These are phyloP conservation scores for Cercospora beticola DNA, from an alignment of 2,329 filamentous ascomycete genomes.

Conservation along the genomic window DNA sequence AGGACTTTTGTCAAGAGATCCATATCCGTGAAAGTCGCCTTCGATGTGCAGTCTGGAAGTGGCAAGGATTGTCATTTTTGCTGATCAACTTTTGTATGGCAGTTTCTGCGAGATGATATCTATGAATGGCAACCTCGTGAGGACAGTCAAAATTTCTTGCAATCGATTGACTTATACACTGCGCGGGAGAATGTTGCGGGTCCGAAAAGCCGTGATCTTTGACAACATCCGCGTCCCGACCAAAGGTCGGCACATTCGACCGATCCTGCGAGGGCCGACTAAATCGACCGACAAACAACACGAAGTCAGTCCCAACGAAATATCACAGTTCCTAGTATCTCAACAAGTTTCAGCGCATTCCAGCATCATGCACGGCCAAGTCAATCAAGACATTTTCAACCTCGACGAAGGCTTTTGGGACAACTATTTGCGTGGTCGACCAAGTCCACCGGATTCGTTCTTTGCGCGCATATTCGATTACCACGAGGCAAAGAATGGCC, in stretches of 20 bases:
- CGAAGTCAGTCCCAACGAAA: background rate
- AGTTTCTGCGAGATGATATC: background rate
- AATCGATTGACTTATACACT: background rate
- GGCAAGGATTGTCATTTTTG: background rate
- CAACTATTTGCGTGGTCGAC: conserved; percentile 32
- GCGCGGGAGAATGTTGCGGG: background rate
- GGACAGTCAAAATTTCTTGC: background rate
- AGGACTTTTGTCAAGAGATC: background rate
- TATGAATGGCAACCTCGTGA: background rate
- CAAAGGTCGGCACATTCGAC: background rate
- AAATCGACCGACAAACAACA: background rate
- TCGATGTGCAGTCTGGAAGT: background rate
- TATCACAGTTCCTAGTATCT: background rate
- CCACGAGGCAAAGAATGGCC: conserved; percentile 25
- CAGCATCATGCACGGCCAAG: background rate
- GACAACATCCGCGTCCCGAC: background rate
- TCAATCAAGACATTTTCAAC: conserved; percentile 12
- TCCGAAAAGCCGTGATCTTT: background rate
- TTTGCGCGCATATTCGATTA: conserved; percentile 33
- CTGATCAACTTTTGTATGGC: background rate
- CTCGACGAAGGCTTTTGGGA: conserved; percentile 28
- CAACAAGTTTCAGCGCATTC: background rate
- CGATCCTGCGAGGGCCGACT: background rate
- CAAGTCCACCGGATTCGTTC: conserved; percentile 23
- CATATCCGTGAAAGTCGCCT: background rate